Conservation (phyloP, 176 grass and related monocot genomes). For the Saccharum spontaneum region DNA sequence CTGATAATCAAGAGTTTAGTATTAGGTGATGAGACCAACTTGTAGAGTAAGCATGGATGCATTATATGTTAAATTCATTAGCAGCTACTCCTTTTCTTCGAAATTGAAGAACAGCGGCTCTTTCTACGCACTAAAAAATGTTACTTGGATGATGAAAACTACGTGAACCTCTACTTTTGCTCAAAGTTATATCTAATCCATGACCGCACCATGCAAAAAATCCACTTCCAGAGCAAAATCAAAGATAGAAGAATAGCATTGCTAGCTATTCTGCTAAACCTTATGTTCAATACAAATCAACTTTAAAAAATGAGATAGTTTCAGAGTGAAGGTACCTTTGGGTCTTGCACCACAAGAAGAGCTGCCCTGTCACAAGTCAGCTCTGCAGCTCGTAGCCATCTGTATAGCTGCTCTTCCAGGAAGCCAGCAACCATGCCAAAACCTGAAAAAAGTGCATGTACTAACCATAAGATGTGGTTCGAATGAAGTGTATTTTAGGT, state of each 20-base stretch:
- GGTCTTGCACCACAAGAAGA: conserved; percentile 88
- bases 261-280: neutral
- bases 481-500: neutral
- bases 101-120: neutral
- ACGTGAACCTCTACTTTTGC: neutral
- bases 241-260: neutral
- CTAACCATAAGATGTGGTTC: neutral
- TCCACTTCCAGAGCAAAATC: neutral
- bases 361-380: conserved; percentile 93
- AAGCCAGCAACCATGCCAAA: conserved; percentile 79
- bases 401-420: conserved; percentile 86
- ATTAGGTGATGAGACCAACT: conserved; percentile 14
- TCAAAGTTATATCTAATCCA: too few species aligned
- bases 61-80: neutral
- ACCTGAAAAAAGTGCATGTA: conserved; percentile 37
- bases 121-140: neutral
- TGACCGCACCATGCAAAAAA: neutral
- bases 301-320: neutral
- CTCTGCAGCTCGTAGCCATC: conserved; percentile 90
- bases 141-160: neutral
- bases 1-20: conserved; percentile 42
- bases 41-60: neutral
- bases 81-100: neutral
- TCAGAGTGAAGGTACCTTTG: conserved; percentile 58
- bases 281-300: neutral